A percentile compares a stretch with the other conserved stretches of the same genome.
These are phyloP conservation scores for Escallonia herrerae DNA, from an alignment of 129 eudicot genomes.

Conservation along the genomic window DNA sequence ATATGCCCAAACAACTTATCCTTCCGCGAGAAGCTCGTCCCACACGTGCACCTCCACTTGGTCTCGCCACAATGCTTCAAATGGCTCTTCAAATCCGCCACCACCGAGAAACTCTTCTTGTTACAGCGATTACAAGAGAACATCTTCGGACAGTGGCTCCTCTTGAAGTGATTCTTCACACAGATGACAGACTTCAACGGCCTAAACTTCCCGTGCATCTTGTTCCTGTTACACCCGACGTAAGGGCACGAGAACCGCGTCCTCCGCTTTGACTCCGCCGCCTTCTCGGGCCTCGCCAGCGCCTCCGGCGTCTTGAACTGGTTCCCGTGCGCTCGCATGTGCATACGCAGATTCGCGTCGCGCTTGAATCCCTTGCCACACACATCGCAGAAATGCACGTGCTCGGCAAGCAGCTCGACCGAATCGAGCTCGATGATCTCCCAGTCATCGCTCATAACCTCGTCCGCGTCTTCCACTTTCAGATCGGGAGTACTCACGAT, in stretches of 20 bases:
- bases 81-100: conserved; percentile 86
- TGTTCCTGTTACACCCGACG: conserved; percentile 69
- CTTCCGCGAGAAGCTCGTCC: conserved; percentile 83
- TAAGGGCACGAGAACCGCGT: conserved; percentile 79
- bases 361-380: conserved; percentile 97
- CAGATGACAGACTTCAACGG: conserved; percentile 74
- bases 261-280: conserved; percentile 7
- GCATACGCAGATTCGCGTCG: conserved; percentile 93
- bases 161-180: conserved; percentile 82
- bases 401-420: conserved; percentile 74
- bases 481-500: not conserved
- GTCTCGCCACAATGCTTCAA: conserved; percentile 90
- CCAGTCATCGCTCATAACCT: conserved; percentile 20
- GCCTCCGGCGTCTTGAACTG: conserved; percentile 72
- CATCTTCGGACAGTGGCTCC: conserved; percentile 95
- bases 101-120: conserved; percentile 74
- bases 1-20: conserved; percentile 93
- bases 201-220: conserved; percentile 51
- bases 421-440: conserved; percentile 74
- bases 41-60: conserved; percentile 83
- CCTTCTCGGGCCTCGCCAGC: conserved; percentile 55
- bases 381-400: conserved; percentile 65
- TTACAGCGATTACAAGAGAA: conserved; percentile 58
- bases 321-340: conserved; percentile 92
- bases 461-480: conserved; percentile 16